Conservation (phyloP, 2,329 filamentous ascomycete species). For the Botrytis aclada region DNA sequence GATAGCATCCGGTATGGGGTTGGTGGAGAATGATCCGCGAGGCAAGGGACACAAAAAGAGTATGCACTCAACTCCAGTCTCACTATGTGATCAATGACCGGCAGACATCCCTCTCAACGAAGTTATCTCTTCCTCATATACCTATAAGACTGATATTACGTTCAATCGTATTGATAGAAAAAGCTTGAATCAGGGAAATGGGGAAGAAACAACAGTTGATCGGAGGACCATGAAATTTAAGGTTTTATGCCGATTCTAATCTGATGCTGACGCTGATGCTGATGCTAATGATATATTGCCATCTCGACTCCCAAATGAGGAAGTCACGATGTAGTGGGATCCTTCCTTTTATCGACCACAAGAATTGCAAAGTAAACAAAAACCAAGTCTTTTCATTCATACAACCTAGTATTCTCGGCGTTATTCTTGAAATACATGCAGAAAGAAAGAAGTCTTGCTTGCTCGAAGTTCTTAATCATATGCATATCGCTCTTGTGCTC, state of each 20-base stretch:
- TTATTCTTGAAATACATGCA: conserved; percentile 9
- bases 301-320: neutral
- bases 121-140: neutral
- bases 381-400: neutral
- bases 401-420: neutral
- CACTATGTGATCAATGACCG: neutral
- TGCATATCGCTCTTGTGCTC: conserved; percentile 1
- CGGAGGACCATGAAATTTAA: neutral
- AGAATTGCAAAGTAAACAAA: neutral
- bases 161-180: neutral
- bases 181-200: neutral
- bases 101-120: neutral
- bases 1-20: neutral
- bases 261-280: neutral
- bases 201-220: neutral
- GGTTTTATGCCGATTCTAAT: neutral
- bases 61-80: neutral
- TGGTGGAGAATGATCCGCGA: conserved; percentile 1
- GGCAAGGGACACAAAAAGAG: neutral
- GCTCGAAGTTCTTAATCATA: neutral
- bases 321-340: neutral
- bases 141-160: neutral
- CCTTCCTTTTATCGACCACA: neutral
- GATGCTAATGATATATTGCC: neutral
- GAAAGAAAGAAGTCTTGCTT: conserved; percentile 16